Base-by-base conservation (phyloP, 495 filamentous ascomycete genomes). In the Xylaria curta region DNA sequence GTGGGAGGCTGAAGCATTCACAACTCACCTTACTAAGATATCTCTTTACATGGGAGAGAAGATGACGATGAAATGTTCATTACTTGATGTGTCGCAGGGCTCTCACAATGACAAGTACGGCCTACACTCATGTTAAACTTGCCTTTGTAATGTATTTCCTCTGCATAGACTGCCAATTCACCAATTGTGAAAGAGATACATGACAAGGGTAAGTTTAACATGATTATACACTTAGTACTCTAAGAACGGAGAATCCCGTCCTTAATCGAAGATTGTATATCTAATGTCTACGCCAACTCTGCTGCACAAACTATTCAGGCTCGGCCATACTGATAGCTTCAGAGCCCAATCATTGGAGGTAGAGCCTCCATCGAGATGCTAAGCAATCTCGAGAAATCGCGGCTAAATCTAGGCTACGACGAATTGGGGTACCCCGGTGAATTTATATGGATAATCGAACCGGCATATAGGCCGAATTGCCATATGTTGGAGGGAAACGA, bases 401-500 rank as follows among this genome's bases (percentile, higher is more conserved):
- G 65, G 65, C 49, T 67, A 67, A 65, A 67, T 67, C 24, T 40
- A 3, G 49, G 9, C 47, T 28, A 56, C 49, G 10, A 28, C 15
- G 33, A 28, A 54, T 56, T 15, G 38, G 28, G 10, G 15, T 9
- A 10, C 9, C 24, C 36, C 28, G 36, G 21, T 5, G n/a, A n/a
- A 26, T 40, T 24, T 19, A 31, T 40, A 42, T 21, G 47, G 64
- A 66, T 36, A 19, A 1, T 67, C 49, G 12, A 54, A 60, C 54
- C 66, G 66, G 66, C 66, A 69, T 69, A 69, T 69, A 69, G 54
- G 66, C 66, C 66, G 38, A 69, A 60, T 46, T 61, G 24, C 10
- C 19, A 31, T 60, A 24, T 26, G 13, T 49, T 69, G 53, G 54
- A 46, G 66, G 40, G 36, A 26, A 66, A 67, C 31, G 65, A 67